These are phyloP conservation scores for Fusarium irregulare DNA, from an alignment of 2,329 filamentous ascomycete genomes.

Conservation along the genomic window DNA sequence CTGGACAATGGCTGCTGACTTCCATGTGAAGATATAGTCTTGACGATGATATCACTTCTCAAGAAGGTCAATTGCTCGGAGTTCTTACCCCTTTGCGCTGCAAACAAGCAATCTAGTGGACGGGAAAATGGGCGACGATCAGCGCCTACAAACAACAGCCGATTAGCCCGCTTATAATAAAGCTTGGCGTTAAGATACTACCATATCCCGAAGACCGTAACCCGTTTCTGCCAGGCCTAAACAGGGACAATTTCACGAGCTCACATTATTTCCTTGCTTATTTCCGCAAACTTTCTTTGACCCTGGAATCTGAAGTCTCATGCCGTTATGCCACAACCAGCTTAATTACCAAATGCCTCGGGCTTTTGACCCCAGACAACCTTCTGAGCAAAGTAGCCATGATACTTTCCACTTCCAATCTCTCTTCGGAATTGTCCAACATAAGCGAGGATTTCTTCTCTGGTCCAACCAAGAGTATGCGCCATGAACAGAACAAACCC, in stretches of 20 bases:
- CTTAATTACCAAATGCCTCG: neutral
- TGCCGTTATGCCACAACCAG: neutral
- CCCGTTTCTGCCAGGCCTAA: no score
- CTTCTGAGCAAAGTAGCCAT: slow-evolving; percentile 48
- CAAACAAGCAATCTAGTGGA: neutral
- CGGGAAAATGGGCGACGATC: neutral
- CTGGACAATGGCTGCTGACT: rapidly evolving
- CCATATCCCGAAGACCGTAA: neutral
- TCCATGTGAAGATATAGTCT: rapidly evolving
- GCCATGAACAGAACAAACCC: slow-evolving; percentile 52
- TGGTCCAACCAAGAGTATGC: slow-evolving; percentile 51
- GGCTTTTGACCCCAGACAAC: slow-evolving; percentile 53
- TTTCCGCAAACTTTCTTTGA: no score
- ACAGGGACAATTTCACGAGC: no score
- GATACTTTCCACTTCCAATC: slow-evolving; percentile 44
- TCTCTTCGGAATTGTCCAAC: slow-evolving; percentile 50
- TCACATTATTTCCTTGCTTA: no score
- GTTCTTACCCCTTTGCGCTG: neutral
- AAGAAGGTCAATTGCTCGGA: neutral
- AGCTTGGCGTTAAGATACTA: neutral
- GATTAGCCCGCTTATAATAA: slow-evolving; percentile 4
- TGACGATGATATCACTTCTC: neutral
- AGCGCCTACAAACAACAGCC: neutral
- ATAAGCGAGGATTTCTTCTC: slow-evolving; percentile 50
- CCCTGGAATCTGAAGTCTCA: no score